Evolutionary conservation across 2,329 filamentous ascomycete species (phyloP).

Genomic region (Orbilia javanica): DNA sequence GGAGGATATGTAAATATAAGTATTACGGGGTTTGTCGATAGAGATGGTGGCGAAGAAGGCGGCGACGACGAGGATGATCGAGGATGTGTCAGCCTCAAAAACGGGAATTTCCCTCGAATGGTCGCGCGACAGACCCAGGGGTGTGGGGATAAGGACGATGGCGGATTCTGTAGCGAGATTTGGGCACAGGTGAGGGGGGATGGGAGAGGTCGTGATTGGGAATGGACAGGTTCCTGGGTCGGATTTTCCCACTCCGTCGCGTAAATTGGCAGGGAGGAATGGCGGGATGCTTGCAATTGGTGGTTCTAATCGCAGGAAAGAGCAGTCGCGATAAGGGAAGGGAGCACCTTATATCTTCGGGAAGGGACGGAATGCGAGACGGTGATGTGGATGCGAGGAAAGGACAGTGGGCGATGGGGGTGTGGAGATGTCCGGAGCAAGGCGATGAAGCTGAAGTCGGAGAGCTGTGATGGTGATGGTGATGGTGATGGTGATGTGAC

Average conservation of each 20-base stretch:
- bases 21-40: neutral
- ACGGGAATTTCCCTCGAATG: conserved; percentile 15
- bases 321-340: conserved; percentile 41
- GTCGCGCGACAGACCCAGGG: conserved; percentile 32
- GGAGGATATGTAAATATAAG: conserved; percentile 22
- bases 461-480: neutral
- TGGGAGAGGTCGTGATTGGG: conserved; percentile 24
- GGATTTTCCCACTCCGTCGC: conserved; percentile 31
- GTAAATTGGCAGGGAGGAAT: conserved; percentile 36
- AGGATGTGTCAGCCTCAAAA: neutral
- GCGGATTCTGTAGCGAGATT: conserved; percentile 21
- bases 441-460: neutral
- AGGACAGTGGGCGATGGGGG: neutral
- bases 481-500: neutral
- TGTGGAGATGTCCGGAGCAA: neutral
- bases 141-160: conserved; percentile 8
- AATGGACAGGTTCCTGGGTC: neutral
- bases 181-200: conserved; percentile 37
- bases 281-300: conserved; percentile 11
- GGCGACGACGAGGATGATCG: too few species aligned
- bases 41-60: neutral
- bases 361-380: neutral
- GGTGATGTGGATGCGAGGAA: neutral
- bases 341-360: neutral
- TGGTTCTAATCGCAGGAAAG: neutral